Conservation (phyloP, 306 rosid genomes). For the Dalbergia cochinchinensis region DNA sequence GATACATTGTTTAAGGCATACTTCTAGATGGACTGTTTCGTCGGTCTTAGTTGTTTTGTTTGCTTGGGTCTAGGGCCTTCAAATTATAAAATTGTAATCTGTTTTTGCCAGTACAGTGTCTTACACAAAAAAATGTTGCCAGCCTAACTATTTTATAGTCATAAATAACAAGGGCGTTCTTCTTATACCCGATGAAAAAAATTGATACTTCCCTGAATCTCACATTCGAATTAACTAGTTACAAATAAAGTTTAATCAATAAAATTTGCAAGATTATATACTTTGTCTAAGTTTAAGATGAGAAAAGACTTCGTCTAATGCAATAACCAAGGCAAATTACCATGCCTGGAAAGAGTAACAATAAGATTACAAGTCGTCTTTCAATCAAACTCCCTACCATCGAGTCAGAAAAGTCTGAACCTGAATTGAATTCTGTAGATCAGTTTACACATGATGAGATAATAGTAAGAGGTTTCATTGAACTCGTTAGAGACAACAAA, state of each 20-base stretch:
- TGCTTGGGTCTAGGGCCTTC: too few species aligned
- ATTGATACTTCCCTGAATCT: too few species aligned
- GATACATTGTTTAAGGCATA: not conserved
- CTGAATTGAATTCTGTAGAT: not conserved
- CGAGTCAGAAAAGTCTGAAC: not conserved
- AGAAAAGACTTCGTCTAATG: not conserved
- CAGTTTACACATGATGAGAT: not conserved
- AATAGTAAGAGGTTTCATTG: not conserved
- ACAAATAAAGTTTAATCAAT: too few species aligned
- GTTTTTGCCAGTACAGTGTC: too few species aligned
- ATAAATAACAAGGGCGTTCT: too few species aligned
- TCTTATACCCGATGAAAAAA: too few species aligned
- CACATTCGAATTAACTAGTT: too few species aligned
- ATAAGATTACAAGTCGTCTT: not conserved
- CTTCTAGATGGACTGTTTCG: not conserved
- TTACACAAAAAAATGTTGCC: too few species aligned
- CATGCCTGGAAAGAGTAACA: not conserved
- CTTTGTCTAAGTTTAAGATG: not conserved
- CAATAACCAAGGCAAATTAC: not conserved
- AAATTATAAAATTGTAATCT: too few species aligned
- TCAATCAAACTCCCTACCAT: not conserved
- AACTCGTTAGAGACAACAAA: not conserved
- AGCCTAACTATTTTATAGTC: too few species aligned
- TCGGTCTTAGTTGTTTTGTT: too few species aligned
- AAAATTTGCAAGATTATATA: too few species aligned